Percentiles rank a stretch among this genome's conserved stretches.
These are phyloP conservation scores for Fraxinus anomala DNA, from an alignment of 257 asterid species.

Conservation along the genomic window DNA sequence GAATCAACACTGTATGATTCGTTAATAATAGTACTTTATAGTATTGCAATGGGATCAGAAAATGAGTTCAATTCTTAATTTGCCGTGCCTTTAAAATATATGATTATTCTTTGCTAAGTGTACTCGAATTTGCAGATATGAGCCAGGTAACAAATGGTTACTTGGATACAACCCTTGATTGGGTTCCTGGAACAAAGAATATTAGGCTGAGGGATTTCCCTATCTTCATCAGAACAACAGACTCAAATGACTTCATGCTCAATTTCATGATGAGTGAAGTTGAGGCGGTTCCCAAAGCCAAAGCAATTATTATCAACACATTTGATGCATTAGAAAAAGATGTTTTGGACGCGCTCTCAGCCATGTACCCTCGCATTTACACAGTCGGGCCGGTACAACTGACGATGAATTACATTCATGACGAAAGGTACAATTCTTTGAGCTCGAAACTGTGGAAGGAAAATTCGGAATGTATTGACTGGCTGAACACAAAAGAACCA, in stretches of 20 bases:
- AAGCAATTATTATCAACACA: conserved; percentile 26
- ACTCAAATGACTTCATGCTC: conserved; percentile 21
- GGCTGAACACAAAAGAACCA: conserved; percentile 45
- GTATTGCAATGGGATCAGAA: no score
- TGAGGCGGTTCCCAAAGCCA: background rate
- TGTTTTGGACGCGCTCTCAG: conserved; percentile 2
- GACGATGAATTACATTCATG: conserved; percentile 32
- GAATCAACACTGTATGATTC: no score
- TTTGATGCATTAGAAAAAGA: conserved; percentile 23
- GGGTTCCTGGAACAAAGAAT: conserved; percentile 21
- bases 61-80: no score
- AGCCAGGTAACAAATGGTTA: conserved; percentile 22
- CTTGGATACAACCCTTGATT: conserved; percentile 21
- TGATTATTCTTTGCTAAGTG: no score
- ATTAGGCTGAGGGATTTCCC: conserved; percentile 21
- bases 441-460: conserved; percentile 55
- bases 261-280: conserved; percentile 20
- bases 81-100: no score
- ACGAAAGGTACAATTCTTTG: conserved; percentile 21
- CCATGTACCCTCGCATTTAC: conserved; percentile 9
- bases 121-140: background rate
- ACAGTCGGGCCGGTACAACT: conserved; percentile 23
- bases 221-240: conserved; percentile 21
- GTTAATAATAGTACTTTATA: no score
- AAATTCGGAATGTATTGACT: conserved; percentile 34